Evolutionary conservation across 2,329 filamentous ascomycete genomes (phyloP).

Genomic region (Chalaropsis thielavioides): DNA sequence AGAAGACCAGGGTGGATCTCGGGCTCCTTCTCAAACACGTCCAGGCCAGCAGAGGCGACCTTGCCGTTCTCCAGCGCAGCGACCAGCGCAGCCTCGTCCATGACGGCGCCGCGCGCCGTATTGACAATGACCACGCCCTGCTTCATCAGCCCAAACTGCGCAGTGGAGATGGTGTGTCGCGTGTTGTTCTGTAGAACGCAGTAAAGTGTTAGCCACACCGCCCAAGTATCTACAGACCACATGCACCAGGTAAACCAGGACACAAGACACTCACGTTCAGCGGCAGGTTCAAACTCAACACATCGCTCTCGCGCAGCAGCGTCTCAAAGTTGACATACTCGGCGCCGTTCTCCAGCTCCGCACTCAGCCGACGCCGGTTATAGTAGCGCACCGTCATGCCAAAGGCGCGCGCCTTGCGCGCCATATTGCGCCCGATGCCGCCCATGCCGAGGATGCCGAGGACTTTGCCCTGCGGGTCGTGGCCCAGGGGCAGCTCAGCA

Average conservation of each 20-base stretch:
- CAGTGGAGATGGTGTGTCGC: conserved; percentile 56
- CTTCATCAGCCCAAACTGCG: conserved; percentile 66
- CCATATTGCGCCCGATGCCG: conserved; percentile 66
- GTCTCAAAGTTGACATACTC: conserved; percentile 62
- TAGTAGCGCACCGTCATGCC: conserved; percentile 64
- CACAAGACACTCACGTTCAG: conserved; percentile 50
- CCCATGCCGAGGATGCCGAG: conserved; percentile 78
- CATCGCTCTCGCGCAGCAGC: conserved; percentile 53
- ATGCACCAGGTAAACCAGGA: not conserved
- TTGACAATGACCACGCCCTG: conserved; percentile 63
- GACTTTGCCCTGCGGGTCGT: conserved; percentile 64
- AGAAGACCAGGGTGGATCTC: conserved; percentile 58
- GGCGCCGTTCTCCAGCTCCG: conserved; percentile 42
- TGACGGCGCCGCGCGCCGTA: conserved; percentile 67
- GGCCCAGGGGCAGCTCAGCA: conserved; percentile 47
- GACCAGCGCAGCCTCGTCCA: conserved; percentile 69
- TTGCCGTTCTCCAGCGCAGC: conserved; percentile 54
- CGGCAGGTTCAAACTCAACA: conserved; percentile 66
- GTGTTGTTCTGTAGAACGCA: conserved; percentile 40
- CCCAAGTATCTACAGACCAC: not conserved
- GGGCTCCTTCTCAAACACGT: conserved; percentile 75
- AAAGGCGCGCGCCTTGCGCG: conserved; percentile 58
- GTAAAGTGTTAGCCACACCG: not conserved
- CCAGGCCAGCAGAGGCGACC: conserved; percentile 57
- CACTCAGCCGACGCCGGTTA: conserved; percentile 49